These are phyloP conservation scores for Raphidocelis subcapitata DNA, from an alignment of 139 green algal species.

Conservation along the genomic window DNA sequence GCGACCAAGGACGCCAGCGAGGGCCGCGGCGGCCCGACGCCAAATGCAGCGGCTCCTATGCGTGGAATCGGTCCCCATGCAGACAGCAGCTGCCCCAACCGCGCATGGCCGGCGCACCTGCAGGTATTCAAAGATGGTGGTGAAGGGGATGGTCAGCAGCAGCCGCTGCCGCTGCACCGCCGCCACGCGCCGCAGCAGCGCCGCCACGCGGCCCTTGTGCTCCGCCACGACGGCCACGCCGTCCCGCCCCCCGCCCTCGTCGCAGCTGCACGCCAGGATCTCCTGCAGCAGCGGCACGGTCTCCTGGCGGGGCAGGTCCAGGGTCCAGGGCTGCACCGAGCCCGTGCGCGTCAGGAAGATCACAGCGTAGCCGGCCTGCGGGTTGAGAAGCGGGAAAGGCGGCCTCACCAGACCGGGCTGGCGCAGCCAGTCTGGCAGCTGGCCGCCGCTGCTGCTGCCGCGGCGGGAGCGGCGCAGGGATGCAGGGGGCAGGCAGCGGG, in stretches of 20 bases:
- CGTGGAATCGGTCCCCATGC: too few species aligned
- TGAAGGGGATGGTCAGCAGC: slow-evolving; percentile 82
- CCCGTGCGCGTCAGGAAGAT: slow-evolving; percentile 85
- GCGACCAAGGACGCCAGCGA: not conserved
- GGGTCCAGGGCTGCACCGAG: slow-evolving; percentile 86
- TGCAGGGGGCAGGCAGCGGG: too few species aligned
- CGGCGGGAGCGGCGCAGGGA: too few species aligned
- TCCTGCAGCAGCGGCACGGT: slow-evolving; percentile 32
- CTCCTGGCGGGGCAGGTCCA: slow-evolving; percentile 33
- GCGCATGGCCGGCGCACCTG: slow-evolving; percentile 36
- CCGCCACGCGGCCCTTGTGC: slow-evolving; percentile 8
- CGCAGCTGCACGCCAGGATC: not conserved
- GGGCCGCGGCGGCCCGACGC: not conserved
- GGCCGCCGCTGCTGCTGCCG: too few species aligned
- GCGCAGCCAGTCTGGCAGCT: too few species aligned
- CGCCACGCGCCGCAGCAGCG: slow-evolving; percentile 23
- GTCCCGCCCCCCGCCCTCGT: not conserved
- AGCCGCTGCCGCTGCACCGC: slow-evolving; percentile 33
- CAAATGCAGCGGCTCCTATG: not conserved
- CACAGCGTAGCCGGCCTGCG: slow-evolving; percentile 86
- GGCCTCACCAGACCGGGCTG: too few species aligned
- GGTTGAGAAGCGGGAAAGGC: too few species aligned
- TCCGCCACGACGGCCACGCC: not conserved
- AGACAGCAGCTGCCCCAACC: too few species aligned
- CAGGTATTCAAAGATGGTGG: slow-evolving; percentile 97